Evolutionary conservation across 2,329 filamentous ascomycete species (phyloP), one percentile per base, ranked within the genome.

Genomic region (Stagonosporopsis vannaccii): DNA sequence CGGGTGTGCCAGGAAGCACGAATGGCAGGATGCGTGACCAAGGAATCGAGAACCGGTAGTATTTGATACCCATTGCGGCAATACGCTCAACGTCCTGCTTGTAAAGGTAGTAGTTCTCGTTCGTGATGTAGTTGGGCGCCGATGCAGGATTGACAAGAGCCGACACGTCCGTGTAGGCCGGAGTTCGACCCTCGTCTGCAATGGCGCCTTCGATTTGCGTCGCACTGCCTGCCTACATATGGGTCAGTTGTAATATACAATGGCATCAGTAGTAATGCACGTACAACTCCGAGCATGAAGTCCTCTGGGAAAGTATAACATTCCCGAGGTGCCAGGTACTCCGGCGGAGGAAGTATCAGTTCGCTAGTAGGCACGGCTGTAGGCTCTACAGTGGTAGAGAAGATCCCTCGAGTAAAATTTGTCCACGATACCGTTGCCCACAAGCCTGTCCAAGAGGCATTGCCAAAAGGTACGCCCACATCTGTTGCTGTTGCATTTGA

Each of bases 41-140:
- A 0, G 81, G 71, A 50, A 85, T 82, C 4, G 79, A 81, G 58
- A 84, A 84, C 2, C 80, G 80, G 66, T 82, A 84, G 44, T 82
- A 79, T 40, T 77, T 77, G 8, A 83, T 77, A 0, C 83, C 83
- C 68, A 85, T 77, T 2, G 80, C 75, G 1, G 82, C 82, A 8
- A 85, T 74, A 0, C 82, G 77, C 54, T 80, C 81, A 39, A 85
- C 83, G 37, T 85, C 81, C 68, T 84, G 83, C 66, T 84, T 84
- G 62, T 84, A 85, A 7, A 82, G 69, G 57, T 83, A 85, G 64
- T 84, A 85, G 51, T 84, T 78, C 69, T 82, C 81, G 37, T 80
- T 82, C 2, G 79, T 79, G 7, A 67, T 43, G n/a, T 58, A 67
- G 37, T 70, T 58, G 4, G 59, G 33, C 5, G 59, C n/a, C 3